Evolutionary conservation across 257 asterid genomes (phyloP).

Genomic region (Petunia secreta): DNA sequence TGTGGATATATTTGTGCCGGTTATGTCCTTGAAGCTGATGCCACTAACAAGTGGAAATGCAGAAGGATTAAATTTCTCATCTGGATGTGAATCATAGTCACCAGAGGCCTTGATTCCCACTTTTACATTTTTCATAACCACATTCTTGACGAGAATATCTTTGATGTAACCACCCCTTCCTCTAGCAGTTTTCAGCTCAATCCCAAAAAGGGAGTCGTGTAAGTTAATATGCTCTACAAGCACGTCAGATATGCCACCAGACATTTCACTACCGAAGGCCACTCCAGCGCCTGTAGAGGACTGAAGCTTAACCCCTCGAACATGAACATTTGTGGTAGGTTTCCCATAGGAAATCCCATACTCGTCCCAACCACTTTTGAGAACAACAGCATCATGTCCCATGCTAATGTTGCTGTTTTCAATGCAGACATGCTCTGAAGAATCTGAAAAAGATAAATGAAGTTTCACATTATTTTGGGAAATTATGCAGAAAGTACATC

Average conservation of each 20-base stretch:
- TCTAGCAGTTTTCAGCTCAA: constrained; percentile 65
- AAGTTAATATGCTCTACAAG: constrained; percentile 52
- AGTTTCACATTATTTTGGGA: neutral
- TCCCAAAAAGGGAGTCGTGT: constrained; percentile 52
- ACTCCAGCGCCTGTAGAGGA: constrained; percentile 65
- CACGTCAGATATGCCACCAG: constrained; percentile 71
- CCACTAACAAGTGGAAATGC: constrained; percentile 54
- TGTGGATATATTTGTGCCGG: constrained; percentile 38
- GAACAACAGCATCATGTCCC: constrained; percentile 68
- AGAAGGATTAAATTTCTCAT: constrained; percentile 53
- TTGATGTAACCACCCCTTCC: constrained; percentile 75
- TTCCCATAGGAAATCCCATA: constrained; percentile 61
- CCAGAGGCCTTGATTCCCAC: constrained; percentile 67
- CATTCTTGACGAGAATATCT: constrained; percentile 41
- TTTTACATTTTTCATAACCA: constrained; percentile 51
- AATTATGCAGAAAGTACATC: neutral
- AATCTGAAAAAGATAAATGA: constrained; percentile 30
- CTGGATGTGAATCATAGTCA: constrained; percentile 60
- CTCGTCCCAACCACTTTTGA: constrained; percentile 90
- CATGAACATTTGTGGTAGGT: constrained; percentile 56
- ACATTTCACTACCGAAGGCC: constrained; percentile 84
- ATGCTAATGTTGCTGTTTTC: constrained; percentile 73
- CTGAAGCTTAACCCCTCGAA: constrained; percentile 46
- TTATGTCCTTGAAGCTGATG: constrained; percentile 40
- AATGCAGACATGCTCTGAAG: constrained; percentile 50